These are phyloP conservation scores for Chaetomium globosum DNA, from an alignment of 2,329 filamentous ascomycete genomes.

Conservation along the genomic window DNA sequence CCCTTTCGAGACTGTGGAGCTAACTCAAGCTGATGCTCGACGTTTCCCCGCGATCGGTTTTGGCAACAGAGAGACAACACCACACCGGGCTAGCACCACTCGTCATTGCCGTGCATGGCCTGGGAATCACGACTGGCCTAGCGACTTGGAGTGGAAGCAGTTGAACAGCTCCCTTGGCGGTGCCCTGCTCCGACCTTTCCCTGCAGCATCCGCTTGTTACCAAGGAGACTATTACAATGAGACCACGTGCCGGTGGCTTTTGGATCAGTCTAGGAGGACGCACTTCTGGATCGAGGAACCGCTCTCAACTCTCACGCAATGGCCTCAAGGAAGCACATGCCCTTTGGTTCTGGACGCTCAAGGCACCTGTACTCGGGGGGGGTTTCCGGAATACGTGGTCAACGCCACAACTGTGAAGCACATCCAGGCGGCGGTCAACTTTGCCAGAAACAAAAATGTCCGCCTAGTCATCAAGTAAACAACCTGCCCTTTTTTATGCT, in stretches of 20 bases:
- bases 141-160: conserved; percentile 34
- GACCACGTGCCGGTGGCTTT: conserved; percentile 37
- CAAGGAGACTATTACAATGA: conserved; percentile 32
- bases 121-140: conserved; percentile 22
- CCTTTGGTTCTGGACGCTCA: conserved; percentile 32
- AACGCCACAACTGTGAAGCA: conserved; percentile 44
- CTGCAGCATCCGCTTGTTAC: conserved; percentile 41
- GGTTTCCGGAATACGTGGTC: conserved; percentile 45
- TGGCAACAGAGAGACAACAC: not conserved
- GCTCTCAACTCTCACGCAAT: conserved; percentile 38
- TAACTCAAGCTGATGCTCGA: not conserved
- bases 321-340: conserved; percentile 44
- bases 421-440: conserved; percentile 43
- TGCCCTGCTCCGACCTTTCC: conserved; percentile 40
- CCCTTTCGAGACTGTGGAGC: conserved; percentile 15
- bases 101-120: conserved; percentile 25
- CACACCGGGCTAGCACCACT: not conserved
- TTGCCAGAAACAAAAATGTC: conserved; percentile 48
- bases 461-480: conserved; percentile 46
- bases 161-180: conserved; percentile 40
- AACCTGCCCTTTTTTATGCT: not conserved
- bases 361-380: conserved; percentile 43
- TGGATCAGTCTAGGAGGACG: conserved; percentile 26
- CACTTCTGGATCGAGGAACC: conserved; percentile 42
- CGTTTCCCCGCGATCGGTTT: conserved; percentile 12